Conservation (phyloP, 2,329 filamentous ascomycete species). For the Aspergillaceae sp. region DNA sequence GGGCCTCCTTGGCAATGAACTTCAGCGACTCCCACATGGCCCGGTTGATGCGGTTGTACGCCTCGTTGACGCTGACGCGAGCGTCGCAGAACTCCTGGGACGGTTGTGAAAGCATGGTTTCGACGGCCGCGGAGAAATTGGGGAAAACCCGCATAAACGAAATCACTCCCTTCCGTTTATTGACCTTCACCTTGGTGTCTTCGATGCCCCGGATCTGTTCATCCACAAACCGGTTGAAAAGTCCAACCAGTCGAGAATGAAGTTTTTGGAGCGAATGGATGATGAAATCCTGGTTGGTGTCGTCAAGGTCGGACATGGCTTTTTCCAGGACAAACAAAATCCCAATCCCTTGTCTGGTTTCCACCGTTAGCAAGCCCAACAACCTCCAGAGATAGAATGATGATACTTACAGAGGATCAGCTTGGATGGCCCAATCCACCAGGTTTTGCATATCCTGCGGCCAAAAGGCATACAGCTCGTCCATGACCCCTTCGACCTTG, state of each 20-base stretch:
- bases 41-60: constrained; percentile 81
- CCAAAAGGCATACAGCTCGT: constrained; percentile 77
- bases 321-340: constrained; percentile 73
- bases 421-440: constrained; percentile 71
- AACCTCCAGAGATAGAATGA: constrained; percentile 1
- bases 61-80: constrained; percentile 70
- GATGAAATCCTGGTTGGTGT: constrained; percentile 89
- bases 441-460: constrained; percentile 67
- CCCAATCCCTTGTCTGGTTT: constrained; percentile 71
- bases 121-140: constrained; percentile 69
- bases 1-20: constrained; percentile 73
- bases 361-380: constrained; percentile 11
- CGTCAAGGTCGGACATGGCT: constrained; percentile 68
- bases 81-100: constrained; percentile 55
- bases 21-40: constrained; percentile 97
- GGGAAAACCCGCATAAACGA: constrained; percentile 92
- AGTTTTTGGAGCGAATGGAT: constrained; percentile 71
- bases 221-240: constrained; percentile 84
- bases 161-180: constrained; percentile 95
- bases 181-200: constrained; percentile 97
- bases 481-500: constrained; percentile 77
- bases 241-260: constrained; percentile 61
- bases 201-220: constrained; percentile 93
- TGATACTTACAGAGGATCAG: constrained; percentile 67
- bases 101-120: constrained; percentile 63